Evolutionary conservation across 2,329 filamentous ascomycete genomes (phyloP).

Genomic region (Diaporthe helianthi): DNA sequence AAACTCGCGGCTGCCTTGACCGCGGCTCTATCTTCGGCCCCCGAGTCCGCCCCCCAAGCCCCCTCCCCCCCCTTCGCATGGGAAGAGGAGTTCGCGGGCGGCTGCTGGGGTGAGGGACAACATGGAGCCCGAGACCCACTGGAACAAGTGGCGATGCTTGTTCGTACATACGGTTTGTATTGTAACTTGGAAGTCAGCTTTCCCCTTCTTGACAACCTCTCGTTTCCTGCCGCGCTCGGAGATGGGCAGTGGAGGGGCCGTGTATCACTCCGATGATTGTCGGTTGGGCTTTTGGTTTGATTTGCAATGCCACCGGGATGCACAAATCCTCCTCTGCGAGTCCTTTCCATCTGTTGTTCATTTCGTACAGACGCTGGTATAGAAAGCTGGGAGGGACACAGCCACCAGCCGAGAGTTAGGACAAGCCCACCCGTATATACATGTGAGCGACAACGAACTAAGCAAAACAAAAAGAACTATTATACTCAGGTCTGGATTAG

Average conservation of each 20-base stretch:
- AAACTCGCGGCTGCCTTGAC: slow-evolving; percentile 6
- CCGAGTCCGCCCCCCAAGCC: too few species aligned
- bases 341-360: slow-evolving; percentile 13
- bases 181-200: slow-evolving; percentile 12
- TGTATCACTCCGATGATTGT: not conserved
- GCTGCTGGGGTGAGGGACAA: not conserved
- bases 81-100: not conserved
- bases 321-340: not conserved
- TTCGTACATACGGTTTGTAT: slow-evolving; percentile 5
- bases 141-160: slow-evolving; percentile 23
- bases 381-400: slow-evolving; percentile 5
- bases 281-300: not conserved
- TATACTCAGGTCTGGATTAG: slow-evolving; percentile 23
- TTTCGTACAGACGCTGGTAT: slow-evolving; percentile 16
- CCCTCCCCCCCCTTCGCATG: too few species aligned
- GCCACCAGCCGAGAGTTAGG: not conserved
- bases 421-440: slow-evolving; percentile 17
- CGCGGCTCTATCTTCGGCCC: slow-evolving; percentile 12
- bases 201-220: not conserved
- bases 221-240: not conserved
- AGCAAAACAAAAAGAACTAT: slow-evolving; percentile 13
- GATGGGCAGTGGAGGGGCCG: not conserved
- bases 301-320: not conserved
- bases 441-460: not conserved
- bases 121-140: slow-evolving; percentile 18